These are phyloP conservation scores for Nitzschia putrida DNA, from an alignment of 108 stramenopile genomes.

Conservation along the genomic window DNA sequence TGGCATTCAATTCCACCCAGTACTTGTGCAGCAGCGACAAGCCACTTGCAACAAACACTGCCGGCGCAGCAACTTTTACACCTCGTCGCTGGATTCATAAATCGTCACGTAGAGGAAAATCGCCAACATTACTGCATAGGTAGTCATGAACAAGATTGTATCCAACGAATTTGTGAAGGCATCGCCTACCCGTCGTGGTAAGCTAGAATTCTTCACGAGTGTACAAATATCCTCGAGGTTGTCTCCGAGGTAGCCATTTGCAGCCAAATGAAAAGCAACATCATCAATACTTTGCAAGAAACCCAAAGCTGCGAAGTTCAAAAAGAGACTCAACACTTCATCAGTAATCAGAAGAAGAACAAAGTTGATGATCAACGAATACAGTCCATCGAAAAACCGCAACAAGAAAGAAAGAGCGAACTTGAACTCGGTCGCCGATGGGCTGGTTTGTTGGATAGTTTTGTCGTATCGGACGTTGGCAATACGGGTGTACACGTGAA, in stretches of 20 bases:
- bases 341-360: constrained; percentile 46
- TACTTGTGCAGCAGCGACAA: too few species aligned
- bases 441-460: constrained; percentile 22
- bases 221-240: constrained; percentile 12
- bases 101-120: constrained; percentile 16
- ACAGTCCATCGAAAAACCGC: constrained; percentile 53
- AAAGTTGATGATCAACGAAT: constrained; percentile 50
- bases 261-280: constrained; percentile 45
- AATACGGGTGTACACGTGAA: constrained; percentile 42
- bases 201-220: constrained; percentile 9
- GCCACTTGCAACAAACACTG: too few species aligned
- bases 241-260: constrained; percentile 46
- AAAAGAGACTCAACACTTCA: constrained; percentile 47
- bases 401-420: constrained; percentile 21
- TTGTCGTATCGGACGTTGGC: constrained; percentile 48
- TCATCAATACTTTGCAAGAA: constrained; percentile 67
- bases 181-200: constrained; percentile 28
- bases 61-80: too few species aligned
- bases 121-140: constrained; percentile 34
- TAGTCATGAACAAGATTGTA: constrained; percentile 41
- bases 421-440: constrained; percentile 40
- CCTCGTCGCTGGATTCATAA: not conserved
- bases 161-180: constrained; percentile 41
- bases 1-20: too few species aligned
- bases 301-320: constrained; percentile 69